Evolutionary conservation across 495 filamentous ascomycete species (phyloP), one percentile per base, ranked within the genome.

Genomic region (Letharia lupina): DNA sequence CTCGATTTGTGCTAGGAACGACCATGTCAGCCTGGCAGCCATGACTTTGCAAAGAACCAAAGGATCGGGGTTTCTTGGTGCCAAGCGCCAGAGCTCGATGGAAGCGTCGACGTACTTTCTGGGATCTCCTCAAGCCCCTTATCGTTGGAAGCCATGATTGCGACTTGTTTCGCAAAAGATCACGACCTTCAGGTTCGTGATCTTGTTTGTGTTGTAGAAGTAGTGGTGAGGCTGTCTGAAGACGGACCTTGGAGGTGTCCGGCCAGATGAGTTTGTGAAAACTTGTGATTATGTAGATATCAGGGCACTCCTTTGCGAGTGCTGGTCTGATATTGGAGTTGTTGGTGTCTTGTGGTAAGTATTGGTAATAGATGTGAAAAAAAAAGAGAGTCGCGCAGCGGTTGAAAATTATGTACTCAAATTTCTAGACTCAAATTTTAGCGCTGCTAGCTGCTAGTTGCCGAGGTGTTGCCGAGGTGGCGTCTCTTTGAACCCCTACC

Each of bases 51-150:
- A 41, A 65, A 66, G 57, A 48, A 63, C 59, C 31, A 74, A 69
- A 54, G 47, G 42, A 45, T 58, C 20, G 67, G 56, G 20, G 31
- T n/a, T 20, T 9, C 41, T n/a, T 12, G 45, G 23, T 54, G 37
- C n/a, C 10, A 31, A 60, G 72, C 40, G 42, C 47, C 64, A 44
- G 41, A 47, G 37, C 56, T 42, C 33, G 16, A 45, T 13, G 11
- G 58, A 64, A 48, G 44, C 5, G 42, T 54, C 48, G 16, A 79
- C 88, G 74, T 84, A 94, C 91, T 83, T 82, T 93, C 91, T 73
- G 88, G 86, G 79, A 97, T 85, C 75, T 97, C 93, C 85, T 97
- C 93, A 80, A 97, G 90, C 78, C 93, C 93, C 83, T 96, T 96
- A 71, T 91, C 89, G 73, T 82, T 83, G 71, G 87, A 82, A 89